These are phyloP conservation scores for Harrya chromipes DNA, from an alignment of 768 basidiomycete species.

Conservation along the genomic window DNA sequence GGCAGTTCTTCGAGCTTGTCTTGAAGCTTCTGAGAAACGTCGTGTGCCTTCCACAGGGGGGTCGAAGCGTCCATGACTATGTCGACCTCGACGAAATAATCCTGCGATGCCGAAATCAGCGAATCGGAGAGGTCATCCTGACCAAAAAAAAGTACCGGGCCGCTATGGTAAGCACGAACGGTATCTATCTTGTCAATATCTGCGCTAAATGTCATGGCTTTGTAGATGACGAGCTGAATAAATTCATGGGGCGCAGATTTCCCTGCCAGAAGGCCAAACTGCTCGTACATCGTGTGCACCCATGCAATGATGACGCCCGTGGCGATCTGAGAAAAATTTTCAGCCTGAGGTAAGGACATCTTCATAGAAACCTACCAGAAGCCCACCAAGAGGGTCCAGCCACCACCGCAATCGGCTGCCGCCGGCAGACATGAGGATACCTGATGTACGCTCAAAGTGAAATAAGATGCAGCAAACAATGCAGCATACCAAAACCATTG, in stretches of 20 bases:
- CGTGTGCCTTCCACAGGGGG: slow-evolving; percentile 86
- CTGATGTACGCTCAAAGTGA: slow-evolving; percentile 35
- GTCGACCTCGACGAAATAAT: slow-evolving; percentile 95
- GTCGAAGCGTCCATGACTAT: slow-evolving; percentile 89
- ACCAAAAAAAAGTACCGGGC: slow-evolving; percentile 48
- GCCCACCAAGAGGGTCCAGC: slow-evolving; percentile 76
- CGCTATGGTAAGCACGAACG: slow-evolving; percentile 90
- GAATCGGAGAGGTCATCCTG: not conserved
- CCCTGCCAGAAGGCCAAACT: slow-evolving; percentile 88
- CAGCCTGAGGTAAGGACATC: not conserved
- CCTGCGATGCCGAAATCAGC: slow-evolving; percentile 36
- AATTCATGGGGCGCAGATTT: slow-evolving; percentile 92
- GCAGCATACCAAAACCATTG: slow-evolving; percentile 62
- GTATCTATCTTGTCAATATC: slow-evolving; percentile 88
- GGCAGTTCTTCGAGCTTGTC: slow-evolving; percentile 88
- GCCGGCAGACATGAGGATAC: slow-evolving; percentile 79
- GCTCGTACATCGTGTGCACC: slow-evolving; percentile 68
- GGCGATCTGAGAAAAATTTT: slow-evolving; percentile 52
- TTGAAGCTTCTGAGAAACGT: slow-evolving; percentile 78
- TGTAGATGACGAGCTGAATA: slow-evolving; percentile 88
- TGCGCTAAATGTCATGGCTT: slow-evolving; percentile 79
- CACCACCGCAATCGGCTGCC: slow-evolving; percentile 83
- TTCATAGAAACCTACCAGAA: slow-evolving; percentile 51
- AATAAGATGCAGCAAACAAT: not conserved
- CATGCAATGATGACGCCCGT: slow-evolving; percentile 77